These are phyloP conservation scores for Septoria petroselini DNA, from an alignment of 2,329 filamentous ascomycete genomes.

Conservation along the genomic window DNA sequence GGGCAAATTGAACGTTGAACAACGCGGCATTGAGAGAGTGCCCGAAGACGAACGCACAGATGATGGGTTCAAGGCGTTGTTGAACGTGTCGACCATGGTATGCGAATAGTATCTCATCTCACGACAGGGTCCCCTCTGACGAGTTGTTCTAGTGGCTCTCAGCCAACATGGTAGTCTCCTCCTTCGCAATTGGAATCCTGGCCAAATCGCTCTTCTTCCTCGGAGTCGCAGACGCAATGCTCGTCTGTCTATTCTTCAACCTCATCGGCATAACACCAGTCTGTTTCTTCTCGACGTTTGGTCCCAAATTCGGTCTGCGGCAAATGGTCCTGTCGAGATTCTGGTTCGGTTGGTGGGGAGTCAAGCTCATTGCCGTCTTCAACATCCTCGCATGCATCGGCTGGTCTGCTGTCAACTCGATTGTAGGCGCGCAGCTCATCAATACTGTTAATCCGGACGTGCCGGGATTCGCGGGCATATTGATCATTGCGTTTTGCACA, in stretches of 20 bases:
- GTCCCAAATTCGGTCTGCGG: conserved; percentile 68
- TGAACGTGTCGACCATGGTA: conserved; percentile 70
- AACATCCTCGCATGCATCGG: conserved; percentile 69
- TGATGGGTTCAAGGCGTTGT: conserved; percentile 51
- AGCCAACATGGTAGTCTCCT: conserved; percentile 73
- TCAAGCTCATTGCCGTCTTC: conserved; percentile 58
- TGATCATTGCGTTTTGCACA: conserved; percentile 68
- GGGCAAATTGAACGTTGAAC: conserved; percentile 65
- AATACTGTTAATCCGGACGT: conserved; percentile 68
- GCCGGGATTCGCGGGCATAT: conserved; percentile 69
- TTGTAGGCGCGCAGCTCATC: conserved; percentile 75
- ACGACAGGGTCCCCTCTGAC: neutral
- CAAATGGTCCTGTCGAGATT: conserved; percentile 79
- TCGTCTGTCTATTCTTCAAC: conserved; percentile 73
- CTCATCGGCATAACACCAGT: conserved; percentile 68
- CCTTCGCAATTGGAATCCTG: conserved; percentile 72
- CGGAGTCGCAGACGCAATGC: conserved; percentile 68
- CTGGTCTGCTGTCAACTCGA: conserved; percentile 74
- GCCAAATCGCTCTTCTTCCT: conserved; percentile 66
- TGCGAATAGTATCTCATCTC: neutral
- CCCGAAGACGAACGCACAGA: conserved; percentile 67
- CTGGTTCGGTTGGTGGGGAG: conserved; percentile 60
- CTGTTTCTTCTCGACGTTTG: conserved; percentile 74
- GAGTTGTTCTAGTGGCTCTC: conserved; percentile 61
- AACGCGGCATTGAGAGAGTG: conserved; percentile 72